phyloP scores from a whole-genome alignment of 2,329 filamentous ascomycete species.

The Sclerotinia sclerotiorum region DNA sequence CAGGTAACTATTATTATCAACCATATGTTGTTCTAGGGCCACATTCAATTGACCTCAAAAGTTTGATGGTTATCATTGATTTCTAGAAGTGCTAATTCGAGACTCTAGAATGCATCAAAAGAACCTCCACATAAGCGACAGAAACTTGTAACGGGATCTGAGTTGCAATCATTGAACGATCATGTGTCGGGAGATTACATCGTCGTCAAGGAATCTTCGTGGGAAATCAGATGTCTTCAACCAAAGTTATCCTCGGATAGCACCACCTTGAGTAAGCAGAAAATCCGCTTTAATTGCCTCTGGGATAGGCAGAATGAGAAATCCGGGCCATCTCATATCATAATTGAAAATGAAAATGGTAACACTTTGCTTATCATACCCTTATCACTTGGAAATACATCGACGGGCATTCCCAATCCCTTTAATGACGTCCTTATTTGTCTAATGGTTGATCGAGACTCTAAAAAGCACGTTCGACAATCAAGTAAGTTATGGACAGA shows the following conservation, averaged over 20 bases:
- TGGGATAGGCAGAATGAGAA: constrained; percentile 19
- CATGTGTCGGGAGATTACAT: constrained; percentile 30
- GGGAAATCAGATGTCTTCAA: constrained; percentile 31
- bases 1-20: constrained; percentile 5
- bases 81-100: background rate
- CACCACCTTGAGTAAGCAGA: constrained; percentile 28
- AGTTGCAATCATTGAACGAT: constrained; percentile 4
- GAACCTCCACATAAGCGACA: constrained; percentile 35
- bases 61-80: background rate
- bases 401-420: background rate
- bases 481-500: constrained; percentile 38
- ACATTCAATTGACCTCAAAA: background rate
- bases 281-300: constrained; percentile 29
- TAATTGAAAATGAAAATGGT: constrained; percentile 30
- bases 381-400: constrained; percentile 20
- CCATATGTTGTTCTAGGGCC: background rate
- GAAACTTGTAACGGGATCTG: constrained; percentile 25
- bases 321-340: constrained; percentile 27
- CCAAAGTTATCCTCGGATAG: constrained; percentile 23
- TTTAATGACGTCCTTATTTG: constrained; percentile 34
- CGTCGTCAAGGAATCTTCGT: constrained; percentile 32
- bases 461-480: constrained; percentile 30
- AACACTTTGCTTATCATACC: constrained; percentile 27
- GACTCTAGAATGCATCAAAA: background rate
- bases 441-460: constrained; percentile 30